Conservation (phyloP, 164 flowering plant species). For the Vitis amurensis region DNA sequence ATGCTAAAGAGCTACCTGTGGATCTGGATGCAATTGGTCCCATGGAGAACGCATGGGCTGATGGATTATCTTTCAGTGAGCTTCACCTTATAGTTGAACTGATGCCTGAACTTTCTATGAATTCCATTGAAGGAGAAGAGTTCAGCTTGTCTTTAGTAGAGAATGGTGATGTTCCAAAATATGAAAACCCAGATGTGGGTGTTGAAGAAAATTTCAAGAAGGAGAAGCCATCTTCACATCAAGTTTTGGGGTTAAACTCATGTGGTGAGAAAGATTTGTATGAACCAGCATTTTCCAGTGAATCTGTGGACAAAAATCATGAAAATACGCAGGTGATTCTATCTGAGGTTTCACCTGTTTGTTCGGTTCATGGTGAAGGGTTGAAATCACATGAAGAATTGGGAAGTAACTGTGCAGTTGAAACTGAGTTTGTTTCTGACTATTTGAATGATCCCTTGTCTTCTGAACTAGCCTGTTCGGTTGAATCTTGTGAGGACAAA, state of each 20-base stretch:
- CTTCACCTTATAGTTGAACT: conserved; percentile 6
- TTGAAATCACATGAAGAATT: background rate
- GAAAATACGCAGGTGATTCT: background rate
- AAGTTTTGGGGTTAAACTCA: conserved; percentile 3
- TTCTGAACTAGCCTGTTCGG: too few species aligned
- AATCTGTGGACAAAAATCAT: background rate
- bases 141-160: background rate
- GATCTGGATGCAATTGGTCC: background rate
- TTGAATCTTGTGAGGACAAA: too few species aligned
- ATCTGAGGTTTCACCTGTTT: conserved; percentile 1
- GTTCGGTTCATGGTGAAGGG: background rate
- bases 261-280: background rate
- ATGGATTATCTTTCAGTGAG: background rate
- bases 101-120: background rate
- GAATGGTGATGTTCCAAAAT: background rate
- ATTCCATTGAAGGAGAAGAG: conserved; percentile 1
- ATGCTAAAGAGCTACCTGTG: background rate
- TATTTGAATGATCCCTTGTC: background rate
- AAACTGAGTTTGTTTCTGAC: conserved; percentile 8
- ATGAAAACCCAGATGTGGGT: conserved; percentile 1
- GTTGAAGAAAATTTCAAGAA: conserved; percentile 14
- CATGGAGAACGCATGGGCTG: background rate
- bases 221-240: conserved; percentile 13
- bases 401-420: conserved; percentile 1
- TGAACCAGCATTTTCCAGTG: conserved; percentile 3